Evolutionary conservation across 768 basidiomycete genomes (phyloP).

Genomic region (Suillus alpinus): DNA sequence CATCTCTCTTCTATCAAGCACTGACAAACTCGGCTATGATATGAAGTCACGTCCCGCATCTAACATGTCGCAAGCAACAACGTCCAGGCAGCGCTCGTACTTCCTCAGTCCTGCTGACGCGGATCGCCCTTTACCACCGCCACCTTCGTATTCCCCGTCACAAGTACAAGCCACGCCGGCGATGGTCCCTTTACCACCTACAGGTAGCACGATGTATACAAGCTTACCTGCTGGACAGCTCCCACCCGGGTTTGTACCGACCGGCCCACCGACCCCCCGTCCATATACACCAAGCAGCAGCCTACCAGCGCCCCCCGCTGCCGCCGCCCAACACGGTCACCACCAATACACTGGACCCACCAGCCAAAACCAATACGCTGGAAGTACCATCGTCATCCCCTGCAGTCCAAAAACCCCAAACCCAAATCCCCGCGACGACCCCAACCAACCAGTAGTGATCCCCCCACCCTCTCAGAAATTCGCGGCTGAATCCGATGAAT

Average conservation of each 20-base stretch:
- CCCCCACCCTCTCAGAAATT: slow-evolving; percentile 25
- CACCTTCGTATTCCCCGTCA: slow-evolving; percentile 4
- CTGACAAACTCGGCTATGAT: neutral
- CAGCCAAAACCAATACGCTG: slow-evolving; percentile 10
- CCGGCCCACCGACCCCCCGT: slow-evolving; percentile 18
- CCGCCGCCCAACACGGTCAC: slow-evolving; percentile 14
- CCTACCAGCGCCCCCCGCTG: slow-evolving; percentile 31
- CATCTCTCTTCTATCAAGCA: neutral
- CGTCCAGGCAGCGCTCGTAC: slow-evolving; percentile 22
- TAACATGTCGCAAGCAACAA: slow-evolving; percentile 27
- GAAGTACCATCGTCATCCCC: slow-evolving; percentile 5
- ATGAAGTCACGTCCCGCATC: slow-evolving; percentile 22
- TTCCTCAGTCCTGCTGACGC: slow-evolving; percentile 41
- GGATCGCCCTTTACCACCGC: slow-evolving; percentile 34
- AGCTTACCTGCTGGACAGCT: slow-evolving; percentile 25
- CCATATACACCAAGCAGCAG: slow-evolving; percentile 24
- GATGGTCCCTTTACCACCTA: slow-evolving; percentile 6
- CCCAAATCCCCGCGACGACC: neutral
- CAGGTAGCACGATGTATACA: slow-evolving; percentile 21
- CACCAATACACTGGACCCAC: neutral
- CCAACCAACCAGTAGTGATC: slow-evolving; percentile 21
- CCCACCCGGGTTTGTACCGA: slow-evolving; percentile 38
- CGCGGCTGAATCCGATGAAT: slow-evolving; percentile 20
- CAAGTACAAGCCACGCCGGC: neutral
- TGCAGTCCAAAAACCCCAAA: neutral